These are phyloP conservation scores for Mariannaea sp. DNA, from an alignment of 2,329 filamentous ascomycete species.

Conservation along the genomic window DNA sequence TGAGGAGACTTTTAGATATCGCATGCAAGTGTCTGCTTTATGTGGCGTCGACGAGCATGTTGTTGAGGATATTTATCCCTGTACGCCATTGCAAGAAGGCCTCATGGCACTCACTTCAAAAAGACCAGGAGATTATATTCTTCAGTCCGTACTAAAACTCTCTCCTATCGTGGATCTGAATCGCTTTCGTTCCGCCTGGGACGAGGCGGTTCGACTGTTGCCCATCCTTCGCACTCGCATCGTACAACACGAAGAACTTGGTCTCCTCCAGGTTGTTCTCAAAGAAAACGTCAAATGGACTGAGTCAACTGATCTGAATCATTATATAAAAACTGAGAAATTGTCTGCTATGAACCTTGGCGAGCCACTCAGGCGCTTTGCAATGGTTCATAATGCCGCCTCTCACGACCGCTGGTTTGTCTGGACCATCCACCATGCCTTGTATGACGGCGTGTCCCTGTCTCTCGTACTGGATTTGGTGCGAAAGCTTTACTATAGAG, in stretches of 20 bases:
- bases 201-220: not conserved
- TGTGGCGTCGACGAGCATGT: not conserved
- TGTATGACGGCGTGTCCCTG: slow-evolving; percentile 59
- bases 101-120: not conserved
- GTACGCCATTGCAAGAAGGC: not conserved
- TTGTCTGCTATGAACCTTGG: slow-evolving; percentile 15
- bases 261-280: slow-evolving; percentile 8
- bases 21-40: not conserved
- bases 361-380: not conserved
- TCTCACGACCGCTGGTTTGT: slow-evolving; percentile 10
- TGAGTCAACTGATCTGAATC: not conserved
- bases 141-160: not conserved
- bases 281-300: slow-evolving; percentile 2
- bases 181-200: not conserved
- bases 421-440: slow-evolving; percentile 44
- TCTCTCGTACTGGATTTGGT: slow-evolving; percentile 34
- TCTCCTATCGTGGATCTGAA: not conserved
- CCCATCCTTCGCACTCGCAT: slow-evolving; percentile 16
- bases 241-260: not conserved
- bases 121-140: not conserved
- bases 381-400: not conserved
- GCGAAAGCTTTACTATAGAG: slow-evolving; percentile 8
- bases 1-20: not conserved
- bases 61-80: not conserved
- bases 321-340: slow-evolving; percentile 1